Base-by-base conservation (phyloP, 2,329 filamentous ascomycete genomes). In the Bipolaris gigantea region DNA sequence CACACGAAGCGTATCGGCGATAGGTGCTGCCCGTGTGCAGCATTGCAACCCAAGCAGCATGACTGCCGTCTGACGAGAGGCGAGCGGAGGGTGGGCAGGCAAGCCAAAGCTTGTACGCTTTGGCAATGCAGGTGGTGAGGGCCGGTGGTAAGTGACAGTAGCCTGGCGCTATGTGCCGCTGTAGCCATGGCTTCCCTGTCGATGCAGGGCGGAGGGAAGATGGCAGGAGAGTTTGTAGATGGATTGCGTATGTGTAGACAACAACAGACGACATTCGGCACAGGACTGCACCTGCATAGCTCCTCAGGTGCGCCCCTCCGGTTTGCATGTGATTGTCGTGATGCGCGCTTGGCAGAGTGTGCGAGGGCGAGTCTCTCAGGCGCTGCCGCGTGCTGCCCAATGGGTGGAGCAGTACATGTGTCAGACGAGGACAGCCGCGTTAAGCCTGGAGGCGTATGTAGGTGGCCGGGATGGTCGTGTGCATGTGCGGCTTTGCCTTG, bases 391-490 rank as follows among this genome's bases (percentile, higher is more conserved):
- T 18, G 40, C 16, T 42, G 40, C 23, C 23, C 25, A 30, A 30
- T 11, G n/a, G 8, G 43, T 36, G 43, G 43, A 34, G 21, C 33
- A 18, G 25, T 27, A 33, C 38, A 23, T 38, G 15, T 23, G 15
- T 35, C 30, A 16, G 30, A 34, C 19, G 18, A 5, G 19, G 30
- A 42, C 33, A 55, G 36, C 35, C 52, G 52, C 52, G 52, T 33
- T 42, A 51, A 19, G 21, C 48, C 46, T 41, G 42, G 45, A 33
- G 3, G 19, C 11, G 9, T 4, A 30, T 30, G 27, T 30, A 11
- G 27, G 27, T 13, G 10, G 27, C 27, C 13, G 27, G 10, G 9
- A 13, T 30, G 5, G 27, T 30, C 10, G 27, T 11, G 27, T 8
- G 27, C 27, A n/a, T n/a, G n/a, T 30, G 27, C 10, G 27, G n/a